Evolutionary conservation across 2,329 filamentous ascomycete genomes (phyloP).

Genomic region (Trichoderma oligosporum): DNA sequence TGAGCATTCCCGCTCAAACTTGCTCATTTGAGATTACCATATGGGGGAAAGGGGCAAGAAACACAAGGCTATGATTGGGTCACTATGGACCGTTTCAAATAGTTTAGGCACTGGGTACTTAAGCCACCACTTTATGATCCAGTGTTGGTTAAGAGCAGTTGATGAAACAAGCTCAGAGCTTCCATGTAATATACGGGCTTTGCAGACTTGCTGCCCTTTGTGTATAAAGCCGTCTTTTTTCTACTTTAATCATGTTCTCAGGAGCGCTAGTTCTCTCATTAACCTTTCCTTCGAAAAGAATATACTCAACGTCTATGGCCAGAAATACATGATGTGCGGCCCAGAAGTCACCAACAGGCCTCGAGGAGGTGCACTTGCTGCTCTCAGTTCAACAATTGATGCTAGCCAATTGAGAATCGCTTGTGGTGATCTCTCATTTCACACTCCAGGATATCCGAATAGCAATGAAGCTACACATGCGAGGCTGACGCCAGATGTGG

Average conservation of each 20-base stretch:
- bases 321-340: slow-evolving; percentile 41
- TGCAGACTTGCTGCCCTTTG: not conserved
- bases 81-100: not conserved
- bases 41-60: slow-evolving; percentile 25
- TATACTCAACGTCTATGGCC: not conserved
- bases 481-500: slow-evolving; percentile 36
- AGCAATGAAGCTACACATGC: slow-evolving; percentile 42
- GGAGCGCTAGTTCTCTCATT: not conserved
- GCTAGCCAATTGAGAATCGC: not conserved
- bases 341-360: slow-evolving; percentile 39
- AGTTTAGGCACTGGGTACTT: not conserved
- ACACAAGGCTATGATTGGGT: slow-evolving; percentile 31
- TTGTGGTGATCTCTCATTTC: slow-evolving; percentile 42
- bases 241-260: too few species aligned
- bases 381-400: slow-evolving; percentile 35
- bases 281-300: not conserved
- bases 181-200: not conserved
- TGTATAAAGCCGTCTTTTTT: not conserved
- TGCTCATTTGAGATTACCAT: slow-evolving; percentile 32
- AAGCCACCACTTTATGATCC: not conserved
- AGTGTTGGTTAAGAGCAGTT: not conserved
- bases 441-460: slow-evolving; percentile 39
- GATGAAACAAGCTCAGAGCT: slow-evolving; percentile 8
- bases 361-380: slow-evolving; percentile 45
- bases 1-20: slow-evolving; percentile 36